Base-by-base conservation (phyloP, 371 early-diverging fungal genomes). In the Homolaphlyctis polyrhiza region DNA sequence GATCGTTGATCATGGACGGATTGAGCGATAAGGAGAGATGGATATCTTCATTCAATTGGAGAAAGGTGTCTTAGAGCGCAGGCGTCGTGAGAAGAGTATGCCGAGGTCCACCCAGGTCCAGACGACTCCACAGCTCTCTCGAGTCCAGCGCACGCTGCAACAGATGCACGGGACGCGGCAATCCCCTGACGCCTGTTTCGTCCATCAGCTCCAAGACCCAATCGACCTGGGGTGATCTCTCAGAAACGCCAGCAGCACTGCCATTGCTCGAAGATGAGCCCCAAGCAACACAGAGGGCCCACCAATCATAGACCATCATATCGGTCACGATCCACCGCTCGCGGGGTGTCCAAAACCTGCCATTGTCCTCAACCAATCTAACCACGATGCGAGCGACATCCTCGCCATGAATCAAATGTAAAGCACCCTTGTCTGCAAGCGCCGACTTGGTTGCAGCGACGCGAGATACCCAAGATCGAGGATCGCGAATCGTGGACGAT, bases 331-430 rank as follows among this genome's bases (percentile, higher is more conserved):
- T 61, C 73, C 73, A 76, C 35, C 79, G 63, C 49, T 67, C 62
- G 18, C 63, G 49, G 11, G 73, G 58, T 1, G 63, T 66, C n/a
- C n/a, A n/a, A n/a, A n/a, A n/a, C n/a, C n/a, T n/a, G n/a, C n/a
- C n/a, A 34, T 66, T 65, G 11, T 29, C 11, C n/a, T 58, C 28
- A 3, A 13, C 11, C n/a, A 71, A 65, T 16, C 71, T 67, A 1
- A 75, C 43, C 13, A 82, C 70, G 13, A 79, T 73, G 0, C 76
- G 62, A 0, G 86, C 85, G 0, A 76, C 81, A 62, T 86, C 86
- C 8, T 65, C 66, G 4, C 84, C 83, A 57, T 84, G 85, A n/a
- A 84, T 60, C 33, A 83, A 60, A 61, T 86, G 83, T 48, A 86
- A 57, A 43, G 77, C 71, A 23, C 77, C 71, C 62, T 77, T 70